Evolutionary conservation across 2,329 filamentous ascomycete genomes (phyloP).

Genomic region (Allantophomopsis lycopodina): DNA sequence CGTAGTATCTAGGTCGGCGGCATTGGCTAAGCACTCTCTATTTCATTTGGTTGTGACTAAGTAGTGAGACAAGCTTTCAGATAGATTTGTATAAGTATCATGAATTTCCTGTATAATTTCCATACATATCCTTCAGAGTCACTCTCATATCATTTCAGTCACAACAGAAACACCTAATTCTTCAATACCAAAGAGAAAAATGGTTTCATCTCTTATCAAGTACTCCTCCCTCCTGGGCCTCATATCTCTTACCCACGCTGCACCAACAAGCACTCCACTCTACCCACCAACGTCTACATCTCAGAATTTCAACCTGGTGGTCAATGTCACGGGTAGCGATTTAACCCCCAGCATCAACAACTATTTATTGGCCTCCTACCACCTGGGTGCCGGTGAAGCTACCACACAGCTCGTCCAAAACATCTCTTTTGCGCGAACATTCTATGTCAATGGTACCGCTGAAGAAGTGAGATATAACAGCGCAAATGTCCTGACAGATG

Average conservation of each 20-base stretch:
- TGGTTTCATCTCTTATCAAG: constrained; percentile 6
- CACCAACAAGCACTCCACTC: constrained; percentile 2
- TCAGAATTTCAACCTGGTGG: constrained; percentile 24
- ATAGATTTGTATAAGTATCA: no score
- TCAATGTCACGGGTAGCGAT: constrained; percentile 28
- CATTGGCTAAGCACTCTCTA: no score
- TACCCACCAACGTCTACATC: constrained; percentile 6
- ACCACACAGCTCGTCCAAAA: constrained; percentile 21
- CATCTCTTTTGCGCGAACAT: constrained; percentile 17
- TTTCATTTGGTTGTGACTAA: no score
- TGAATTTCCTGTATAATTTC: no score
- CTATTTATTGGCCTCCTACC: constrained; percentile 25
- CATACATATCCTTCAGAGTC: no score
- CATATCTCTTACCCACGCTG: constrained; percentile 5
- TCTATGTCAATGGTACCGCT: constrained; percentile 35
- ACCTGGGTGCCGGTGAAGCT: constrained; percentile 26
- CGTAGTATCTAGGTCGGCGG: no score
- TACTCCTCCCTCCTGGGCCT: constrained; percentile 4
- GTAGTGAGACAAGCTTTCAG: no score
- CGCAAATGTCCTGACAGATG: constrained; percentile 25
- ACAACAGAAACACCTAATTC: no score
- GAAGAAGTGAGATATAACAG: constrained; percentile 9
- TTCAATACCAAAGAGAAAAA: not conserved
- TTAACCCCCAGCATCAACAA: constrained; percentile 26
- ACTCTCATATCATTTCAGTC: no score